Base-by-base conservation (phyloP, 345 rosid genomes). In the Pistacia integerrima region DNA sequence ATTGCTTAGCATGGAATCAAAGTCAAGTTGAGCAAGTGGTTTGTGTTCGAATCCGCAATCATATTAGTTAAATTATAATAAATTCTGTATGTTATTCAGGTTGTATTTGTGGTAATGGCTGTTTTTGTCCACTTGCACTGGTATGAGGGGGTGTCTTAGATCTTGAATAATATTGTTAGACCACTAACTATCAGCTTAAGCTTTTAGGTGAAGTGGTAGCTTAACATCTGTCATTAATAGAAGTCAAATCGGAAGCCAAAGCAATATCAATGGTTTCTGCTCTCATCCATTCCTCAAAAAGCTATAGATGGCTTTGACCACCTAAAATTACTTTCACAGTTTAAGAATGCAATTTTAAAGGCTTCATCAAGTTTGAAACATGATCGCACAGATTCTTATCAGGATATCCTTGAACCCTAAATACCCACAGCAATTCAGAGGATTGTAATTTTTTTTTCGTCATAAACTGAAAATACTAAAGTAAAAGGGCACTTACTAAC, bases 401-500 rank as follows among this genome's bases (percentile, higher is more conserved):
- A 22, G 11, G 33, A 58, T 22, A 58, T 12, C 33, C 63, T 41
- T 41, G 57, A 54, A 54, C 18, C 16, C 57, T 13, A 54, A 54
- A 70, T 12, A 72, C 64, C 41, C n/a, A 17, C 64, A 5, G 20
- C 14, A 74, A 52, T 20, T 35, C 28, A 64, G 17, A 13, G 51
- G 20, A 64, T 35, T 52, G 17, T 51, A 55, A 49, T n/a, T 56
- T 5, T 41, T 30, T 20, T 64, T 44, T 7, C 63, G 35, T 69
- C 14, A 2, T 38, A 35, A 64, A 51, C 25, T 65, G 71, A 59
- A 72, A 59, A 38, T 48, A 11, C 33, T 30, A 30, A 30, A 48
- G 80, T 5, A 22, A 51, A 74, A 78, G 10, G 49, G 46, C 77
- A 82, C 52, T 77, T 18, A 30, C 4, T 57, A 79, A 93, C 98